Evolutionary conservation across 345 rosid genomes (phyloP), one percentile per base, ranked within the genome.

Genomic region (Pelargonium nanum): DNA sequence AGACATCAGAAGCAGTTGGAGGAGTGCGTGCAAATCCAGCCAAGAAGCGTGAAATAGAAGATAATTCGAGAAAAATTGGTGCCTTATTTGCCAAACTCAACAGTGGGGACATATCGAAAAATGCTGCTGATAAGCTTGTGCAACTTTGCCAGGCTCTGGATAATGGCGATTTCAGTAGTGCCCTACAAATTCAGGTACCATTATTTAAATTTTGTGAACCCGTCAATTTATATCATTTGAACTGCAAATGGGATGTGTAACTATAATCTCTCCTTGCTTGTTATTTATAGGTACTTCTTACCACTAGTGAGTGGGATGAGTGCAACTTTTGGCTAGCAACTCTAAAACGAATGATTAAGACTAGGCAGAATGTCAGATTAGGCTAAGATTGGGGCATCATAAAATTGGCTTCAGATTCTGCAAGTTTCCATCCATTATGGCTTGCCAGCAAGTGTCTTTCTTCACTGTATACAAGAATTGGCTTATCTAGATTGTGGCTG

Each of bases 241-340:
- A 22, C 9, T 15, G 19, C 16, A 13, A 56, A 24, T 56, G n/a
- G 16, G 26, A 30, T 15, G 16, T 56, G 59, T n/a, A n/a, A 23
- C 17, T 56, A 2, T 56, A 22, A 3, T 19, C 6, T 61, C n/a
- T 61, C 63, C 6, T 52, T 5, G 7, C 26, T 4, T 24, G 12
- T 16, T 55, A 57, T 80, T n/a, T 6, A 40, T 40, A 94, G 99
- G 91, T 94, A 28, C 80, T 73, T 55, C 90, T 94, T 64, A 94
- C 99, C 21, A 90, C 96, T 19, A 90, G 85, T 28, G 97, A 94
- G 74, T 94, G 99, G 97, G 99, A 94, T 64, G 99, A 94, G 75
- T 88, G 99, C 78, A 90, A 82, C 75, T 88, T 85, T 80, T 94
- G 97, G 99, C 79, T 94, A 67, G 83, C 95, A 10, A 80, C 91